Base-by-base conservation (phyloP, 1,284 basidiomycete species). In the Puccinia novopanici region DNA sequence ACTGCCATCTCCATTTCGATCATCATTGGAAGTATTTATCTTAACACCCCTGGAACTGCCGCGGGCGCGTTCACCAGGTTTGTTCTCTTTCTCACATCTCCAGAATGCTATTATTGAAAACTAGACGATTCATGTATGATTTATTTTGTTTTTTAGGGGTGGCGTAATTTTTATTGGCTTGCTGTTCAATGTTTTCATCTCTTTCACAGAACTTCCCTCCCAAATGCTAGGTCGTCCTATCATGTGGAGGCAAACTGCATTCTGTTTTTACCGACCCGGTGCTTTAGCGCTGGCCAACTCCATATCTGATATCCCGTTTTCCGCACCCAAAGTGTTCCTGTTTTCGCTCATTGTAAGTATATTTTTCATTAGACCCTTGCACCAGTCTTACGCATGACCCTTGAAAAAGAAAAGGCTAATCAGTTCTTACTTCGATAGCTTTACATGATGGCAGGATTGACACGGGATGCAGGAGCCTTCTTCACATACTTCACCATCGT, bases 261-360 rank as follows among this genome's bases (percentile, higher is more conserved):
- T 92, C 85, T 89, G 91, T 81, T 90, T 95, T 86, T 95, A 93
- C 85, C 90, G 92, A 34, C 92, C 93, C 0, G 89, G 91, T 5
- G 91, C 92, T 0, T 87, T 91, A 42, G 89, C 90, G 0, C 84
- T 93, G 24, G 91, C 91, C 4, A 91, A 85, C 70, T 85, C 87
- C 12, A 63, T 87, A 8, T 85, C 87, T 78, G 88, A 89, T 82
- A 84, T 88, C 15, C 88, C 88, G 0, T 88, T 88, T 85, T 87
- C 86, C 81, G 84, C 86, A 0, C 82, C 84, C 3, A 87, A 88
- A 81, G 87, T 89, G 71, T 84, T 88, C 82, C 42, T 88, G 42
- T 89, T 89, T 84, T 84, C 83, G 42, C 83, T 88, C 78, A 86
- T 88, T 81, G 82, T 87, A 71, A 88, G 88, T 83, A 87, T 34